Evolutionary conservation across 169 alveolate species (phyloP).

Genomic region (Miamiensis avidus): DNA sequence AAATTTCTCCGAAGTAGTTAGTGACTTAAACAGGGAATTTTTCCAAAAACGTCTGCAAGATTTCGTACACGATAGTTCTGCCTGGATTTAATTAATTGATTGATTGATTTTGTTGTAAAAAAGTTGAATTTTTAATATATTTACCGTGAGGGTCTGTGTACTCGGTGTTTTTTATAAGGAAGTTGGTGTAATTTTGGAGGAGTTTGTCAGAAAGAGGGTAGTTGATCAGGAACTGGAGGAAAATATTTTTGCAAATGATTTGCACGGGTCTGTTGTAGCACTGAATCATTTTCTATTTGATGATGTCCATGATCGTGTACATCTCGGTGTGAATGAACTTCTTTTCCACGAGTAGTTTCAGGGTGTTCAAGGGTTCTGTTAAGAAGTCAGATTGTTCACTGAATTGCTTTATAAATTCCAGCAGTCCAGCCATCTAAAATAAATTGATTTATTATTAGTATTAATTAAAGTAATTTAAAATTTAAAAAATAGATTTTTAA

Average conservation of each 20-base stretch:
- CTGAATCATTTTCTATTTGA: conserved; percentile 7
- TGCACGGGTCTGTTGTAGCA: conserved; percentile 1
- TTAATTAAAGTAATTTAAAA: neutral
- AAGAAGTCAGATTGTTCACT: conserved; percentile 8
- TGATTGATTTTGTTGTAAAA: no score
- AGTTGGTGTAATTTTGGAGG: conserved; percentile 2
- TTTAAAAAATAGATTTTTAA: conserved; percentile 1
- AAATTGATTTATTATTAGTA: neutral
- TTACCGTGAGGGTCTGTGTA: neutral
- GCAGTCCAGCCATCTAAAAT: neutral
- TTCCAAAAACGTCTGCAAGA: neutral
- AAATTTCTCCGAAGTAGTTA: conserved; percentile 15
- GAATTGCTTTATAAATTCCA: conserved; percentile 11
- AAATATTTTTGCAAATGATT: conserved; percentile 13
- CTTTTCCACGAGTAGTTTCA: conserved; percentile 15
- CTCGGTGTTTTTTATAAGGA: conserved; percentile 25
- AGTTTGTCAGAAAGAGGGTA: conserved; percentile 23
- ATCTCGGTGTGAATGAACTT: conserved; percentile 3
- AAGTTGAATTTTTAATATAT: no score
- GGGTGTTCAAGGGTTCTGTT: conserved; percentile 5
- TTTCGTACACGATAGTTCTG: conserved; percentile 7
- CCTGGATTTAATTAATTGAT: conserved; percentile 2
- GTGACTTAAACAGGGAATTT: conserved; percentile 22
- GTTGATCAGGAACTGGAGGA: neutral
- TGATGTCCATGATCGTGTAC: neutral